Conservation (phyloP, 2,329 filamentous ascomycete species). For the Talaromyces marneffei region DNA sequence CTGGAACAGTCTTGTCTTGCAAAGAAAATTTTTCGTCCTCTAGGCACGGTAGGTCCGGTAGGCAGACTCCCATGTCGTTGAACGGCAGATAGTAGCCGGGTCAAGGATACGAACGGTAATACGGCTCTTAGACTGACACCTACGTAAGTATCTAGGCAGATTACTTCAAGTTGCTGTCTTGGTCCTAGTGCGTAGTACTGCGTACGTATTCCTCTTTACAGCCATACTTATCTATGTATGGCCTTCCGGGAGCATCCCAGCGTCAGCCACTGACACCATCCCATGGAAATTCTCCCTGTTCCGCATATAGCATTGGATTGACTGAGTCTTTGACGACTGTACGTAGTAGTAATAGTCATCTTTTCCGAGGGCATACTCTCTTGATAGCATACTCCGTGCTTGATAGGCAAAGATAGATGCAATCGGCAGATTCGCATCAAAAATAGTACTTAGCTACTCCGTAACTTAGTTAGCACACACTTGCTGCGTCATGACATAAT, state of each 20-base stretch:
- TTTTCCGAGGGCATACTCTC: background rate
- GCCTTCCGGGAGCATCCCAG: slow-evolving; percentile 8
- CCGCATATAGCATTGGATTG: background rate
- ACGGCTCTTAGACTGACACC: background rate
- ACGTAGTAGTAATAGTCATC: background rate
- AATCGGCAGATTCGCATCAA: background rate
- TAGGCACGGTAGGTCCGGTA: background rate
- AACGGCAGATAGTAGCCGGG: slow-evolving; percentile 7
- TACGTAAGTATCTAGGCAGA: background rate
- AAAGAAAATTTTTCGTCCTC: background rate
- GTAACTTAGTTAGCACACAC: too few species aligned
- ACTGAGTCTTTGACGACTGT: background rate
- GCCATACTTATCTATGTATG: too few species aligned
- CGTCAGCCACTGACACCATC: slow-evolving; percentile 11
- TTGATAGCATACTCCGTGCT: background rate
- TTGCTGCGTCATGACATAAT: background rate
- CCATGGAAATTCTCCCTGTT: background rate
- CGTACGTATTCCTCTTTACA: background rate
- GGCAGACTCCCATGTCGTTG: background rate
- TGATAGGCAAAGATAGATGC: background rate
- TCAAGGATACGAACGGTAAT: background rate
- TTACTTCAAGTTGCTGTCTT: background rate
- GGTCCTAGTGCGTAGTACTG: background rate
- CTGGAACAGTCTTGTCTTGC: background rate
- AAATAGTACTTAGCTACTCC: too few species aligned